These are phyloP conservation scores for Phialemoniopsis sp. DNA, from an alignment of 2,329 filamentous ascomycete species.

Conservation along the genomic window DNA sequence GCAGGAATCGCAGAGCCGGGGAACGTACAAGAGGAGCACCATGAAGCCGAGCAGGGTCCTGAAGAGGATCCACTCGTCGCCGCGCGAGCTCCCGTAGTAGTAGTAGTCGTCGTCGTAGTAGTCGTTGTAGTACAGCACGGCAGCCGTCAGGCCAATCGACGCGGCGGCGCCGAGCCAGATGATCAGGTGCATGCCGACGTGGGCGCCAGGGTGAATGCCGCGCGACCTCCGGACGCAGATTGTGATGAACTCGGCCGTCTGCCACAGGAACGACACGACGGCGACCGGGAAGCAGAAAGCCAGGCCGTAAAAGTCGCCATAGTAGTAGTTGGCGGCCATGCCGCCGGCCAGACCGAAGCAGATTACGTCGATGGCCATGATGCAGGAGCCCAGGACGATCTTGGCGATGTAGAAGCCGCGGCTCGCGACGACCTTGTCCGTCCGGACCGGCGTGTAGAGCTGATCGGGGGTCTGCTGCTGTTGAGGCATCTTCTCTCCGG, in stretches of 20 bases:
- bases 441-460: neutral
- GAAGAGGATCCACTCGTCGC: slow-evolving; percentile 8
- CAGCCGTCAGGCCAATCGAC: slow-evolving; percentile 16
- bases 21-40: slow-evolving; percentile 8
- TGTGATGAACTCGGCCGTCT: slow-evolving; percentile 30
- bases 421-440: slow-evolving; percentile 5
- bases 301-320: neutral
- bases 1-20: too few species aligned
- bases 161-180: slow-evolving; percentile 29
- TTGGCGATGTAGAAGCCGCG: slow-evolving; percentile 22
- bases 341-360: slow-evolving; percentile 10
- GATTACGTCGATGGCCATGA: slow-evolving; percentile 18
- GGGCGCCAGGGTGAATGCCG: slow-evolving; percentile 37
- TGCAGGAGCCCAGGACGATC: slow-evolving; percentile 19
- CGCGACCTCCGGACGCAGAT: slow-evolving; percentile 23
- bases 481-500: too few species aligned
- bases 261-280: slow-evolving; percentile 29
- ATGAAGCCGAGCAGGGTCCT: slow-evolving; percentile 12
- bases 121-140: slow-evolving; percentile 10
- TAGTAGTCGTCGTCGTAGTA: slow-evolving; percentile 7
- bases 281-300: slow-evolving; percentile 18
- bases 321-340: slow-evolving; percentile 12
- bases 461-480: neutral
- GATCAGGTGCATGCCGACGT: slow-evolving; percentile 35
- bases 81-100: too few species aligned